A percentile compares a stretch with the other conserved stretches of the same genome.
Evolutionary conservation across 2,329 filamentous ascomycete genomes (phyloP).

Genomic region (Dothideomycetes sp.): DNA sequence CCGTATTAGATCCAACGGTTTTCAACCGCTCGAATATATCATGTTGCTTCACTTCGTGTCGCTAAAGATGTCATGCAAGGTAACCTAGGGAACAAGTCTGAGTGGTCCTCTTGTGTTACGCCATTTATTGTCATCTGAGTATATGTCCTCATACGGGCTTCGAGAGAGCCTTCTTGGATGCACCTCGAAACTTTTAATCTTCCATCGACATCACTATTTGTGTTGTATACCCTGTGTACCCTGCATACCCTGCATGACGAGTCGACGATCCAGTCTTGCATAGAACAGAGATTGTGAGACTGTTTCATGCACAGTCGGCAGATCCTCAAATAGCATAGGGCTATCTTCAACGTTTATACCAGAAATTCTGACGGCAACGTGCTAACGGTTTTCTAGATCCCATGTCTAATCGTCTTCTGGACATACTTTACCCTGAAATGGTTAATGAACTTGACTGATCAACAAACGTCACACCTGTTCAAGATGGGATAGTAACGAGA

Average conservation of each 20-base stretch:
- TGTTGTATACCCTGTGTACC: not conserved
- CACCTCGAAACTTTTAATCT: not conserved
- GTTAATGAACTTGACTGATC: not conserved
- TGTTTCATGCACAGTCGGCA: not conserved
- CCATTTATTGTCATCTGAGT: not conserved
- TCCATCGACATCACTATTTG: not conserved
- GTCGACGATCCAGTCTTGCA: not conserved
- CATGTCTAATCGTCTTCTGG: not conserved
- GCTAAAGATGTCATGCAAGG: no score
- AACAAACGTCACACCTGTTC: not conserved
- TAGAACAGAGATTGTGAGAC: constrained; percentile 1
- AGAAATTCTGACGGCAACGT: not conserved
- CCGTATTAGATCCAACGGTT: no score
- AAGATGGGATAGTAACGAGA: not conserved
- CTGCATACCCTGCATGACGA: not conserved
- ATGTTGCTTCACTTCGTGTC: no score
- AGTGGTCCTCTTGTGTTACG: not conserved
- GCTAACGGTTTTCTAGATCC: constrained; percentile 7
- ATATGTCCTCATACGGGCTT: not conserved
- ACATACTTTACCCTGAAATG: not conserved
- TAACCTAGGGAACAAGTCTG: constrained; percentile 1
- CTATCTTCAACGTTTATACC: constrained; percentile 1
- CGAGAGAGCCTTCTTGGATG: not conserved
- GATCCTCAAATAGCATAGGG: not conserved
- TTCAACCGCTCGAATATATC: no score